These are phyloP conservation scores for Pseudopyrenochaeta lycopersici DNA, from an alignment of 2,329 filamentous ascomycete species.

Conservation along the genomic window DNA sequence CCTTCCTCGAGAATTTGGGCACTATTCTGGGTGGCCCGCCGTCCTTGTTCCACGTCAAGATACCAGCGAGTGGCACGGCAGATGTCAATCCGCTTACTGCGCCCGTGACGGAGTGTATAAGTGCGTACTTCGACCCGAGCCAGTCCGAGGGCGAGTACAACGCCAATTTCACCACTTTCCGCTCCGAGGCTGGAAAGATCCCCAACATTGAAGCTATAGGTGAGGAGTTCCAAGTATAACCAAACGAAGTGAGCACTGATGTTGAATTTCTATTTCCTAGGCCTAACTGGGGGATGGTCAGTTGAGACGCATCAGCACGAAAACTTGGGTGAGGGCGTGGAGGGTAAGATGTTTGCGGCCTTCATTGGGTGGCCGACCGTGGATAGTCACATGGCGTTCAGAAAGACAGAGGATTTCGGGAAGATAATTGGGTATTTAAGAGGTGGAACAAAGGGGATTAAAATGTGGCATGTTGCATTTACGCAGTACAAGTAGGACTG, in stretches of 20 bases:
- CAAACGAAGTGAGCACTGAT: too few species aligned
- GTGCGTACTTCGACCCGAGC: slow-evolving; percentile 53
- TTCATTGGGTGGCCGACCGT: slow-evolving; percentile 63
- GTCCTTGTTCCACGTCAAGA: slow-evolving; percentile 46
- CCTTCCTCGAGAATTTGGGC: slow-evolving; percentile 47
- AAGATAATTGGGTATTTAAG: slow-evolving; percentile 53
- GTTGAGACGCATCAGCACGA: slow-evolving; percentile 36
- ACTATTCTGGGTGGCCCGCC: slow-evolving; percentile 37
- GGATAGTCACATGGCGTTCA: slow-evolving; percentile 59
- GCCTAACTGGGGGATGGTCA: slow-evolving; percentile 47
- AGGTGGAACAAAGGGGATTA: slow-evolving; percentile 52
- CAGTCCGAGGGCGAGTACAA: slow-evolving; percentile 36
- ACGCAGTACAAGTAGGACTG: slow-evolving; percentile 6
- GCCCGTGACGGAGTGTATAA: slow-evolving; percentile 61
- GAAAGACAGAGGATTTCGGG: slow-evolving; percentile 56
- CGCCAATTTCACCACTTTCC: slow-evolving; percentile 50
- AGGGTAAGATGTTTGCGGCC: slow-evolving; percentile 52
- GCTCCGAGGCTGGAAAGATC: slow-evolving; percentile 42
- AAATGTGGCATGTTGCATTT: slow-evolving; percentile 51
- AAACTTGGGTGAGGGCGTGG: slow-evolving; percentile 29
- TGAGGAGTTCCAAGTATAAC: too few species aligned
- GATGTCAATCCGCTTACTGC: slow-evolving; percentile 45
- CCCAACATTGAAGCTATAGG: slow-evolving; percentile 30
- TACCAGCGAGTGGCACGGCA: slow-evolving; percentile 23
- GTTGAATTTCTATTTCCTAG: too few species aligned